Base-by-base conservation (phyloP, 495 filamentous ascomycete genomes). In the Neurospora sp. region DNA sequence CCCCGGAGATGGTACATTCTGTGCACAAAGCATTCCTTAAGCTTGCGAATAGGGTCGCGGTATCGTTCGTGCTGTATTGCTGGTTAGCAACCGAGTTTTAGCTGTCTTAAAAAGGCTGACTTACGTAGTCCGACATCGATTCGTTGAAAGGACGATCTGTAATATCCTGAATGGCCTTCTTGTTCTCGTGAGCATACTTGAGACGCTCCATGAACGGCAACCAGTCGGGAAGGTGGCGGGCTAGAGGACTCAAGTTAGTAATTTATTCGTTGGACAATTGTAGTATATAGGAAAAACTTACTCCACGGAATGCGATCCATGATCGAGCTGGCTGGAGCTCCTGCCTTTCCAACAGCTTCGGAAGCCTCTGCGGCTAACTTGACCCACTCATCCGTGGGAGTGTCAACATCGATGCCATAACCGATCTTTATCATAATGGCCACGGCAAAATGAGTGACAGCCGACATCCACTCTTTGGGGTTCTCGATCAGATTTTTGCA, bases 291-390 rank as follows among this genome's bases (percentile, higher is more conserved):
- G 70, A 42, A 2, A 31, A 71, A 78, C 79, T 70, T 73, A 81
- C 80, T 79, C 7, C 73, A 69, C 0, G 84, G 85, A 48, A 86
- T 83, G 21, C 78, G 81, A 69, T 87, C 85, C 73, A 86, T 83
- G 34, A 86, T 80, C 0, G 82, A 85, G 36, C 80, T 82, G 5
- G 76, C 85, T 1, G 84, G 85, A 0, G 83, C 80, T 0, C 85
- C 85, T 11, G 84, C 82, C 42, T 85, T 82, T 0, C 80, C 82
- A 10, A 82, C 79, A 0, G 85, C 85, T 43, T 81, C 76, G 59
- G 81, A 77, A 9, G 83, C 81, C 66, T 86, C 82, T 39, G 82
- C 79, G 6, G 85, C 84, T 45, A 86, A 77, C 43, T 83, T 76
- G 36, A 87, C 81, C 76, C 82, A 85, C 4, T 78, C 79, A 69